Evolutionary conservation across 2,329 filamentous ascomycete genomes (phyloP).

Genomic region (Cercospora sp.): DNA sequence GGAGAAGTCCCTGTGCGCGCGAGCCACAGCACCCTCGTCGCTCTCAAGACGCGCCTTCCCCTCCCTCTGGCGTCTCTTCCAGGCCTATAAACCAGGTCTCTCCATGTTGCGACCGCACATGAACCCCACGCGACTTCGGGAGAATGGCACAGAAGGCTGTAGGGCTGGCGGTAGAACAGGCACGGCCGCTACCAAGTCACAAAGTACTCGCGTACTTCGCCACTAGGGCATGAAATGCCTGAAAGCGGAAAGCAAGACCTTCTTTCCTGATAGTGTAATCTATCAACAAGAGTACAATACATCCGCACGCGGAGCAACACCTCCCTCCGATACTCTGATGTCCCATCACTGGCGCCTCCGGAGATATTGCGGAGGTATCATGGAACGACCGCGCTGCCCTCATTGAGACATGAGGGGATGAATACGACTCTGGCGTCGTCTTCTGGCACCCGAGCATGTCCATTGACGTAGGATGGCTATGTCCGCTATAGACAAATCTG

Average conservation of each 20-base stretch:
- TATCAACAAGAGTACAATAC: not conserved
- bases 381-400: not conserved
- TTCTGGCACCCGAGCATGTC: not conserved
- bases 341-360: not conserved
- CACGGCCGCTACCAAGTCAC: not conserved
- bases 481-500: not conserved
- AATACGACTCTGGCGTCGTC: not conserved
- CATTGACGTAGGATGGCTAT: not conserved
- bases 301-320: not conserved
- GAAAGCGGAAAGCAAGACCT: not conserved
- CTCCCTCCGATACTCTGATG: not conserved
- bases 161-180: not conserved
- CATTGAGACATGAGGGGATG: not conserved
- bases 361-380: constrained; percentile 5
- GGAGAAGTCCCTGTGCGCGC: too few species aligned
- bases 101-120: not conserved
- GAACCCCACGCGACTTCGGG: not conserved
- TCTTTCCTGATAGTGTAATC: not conserved
- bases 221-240: not conserved
- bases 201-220: not conserved
- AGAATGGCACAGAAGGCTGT: not conserved
- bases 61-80: not conserved
- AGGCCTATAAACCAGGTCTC: not conserved
- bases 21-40: not conserved
- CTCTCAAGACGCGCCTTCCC: not conserved